Conservation (phyloP, 441 rosid species). For the Macaranga tanarius region DNA sequence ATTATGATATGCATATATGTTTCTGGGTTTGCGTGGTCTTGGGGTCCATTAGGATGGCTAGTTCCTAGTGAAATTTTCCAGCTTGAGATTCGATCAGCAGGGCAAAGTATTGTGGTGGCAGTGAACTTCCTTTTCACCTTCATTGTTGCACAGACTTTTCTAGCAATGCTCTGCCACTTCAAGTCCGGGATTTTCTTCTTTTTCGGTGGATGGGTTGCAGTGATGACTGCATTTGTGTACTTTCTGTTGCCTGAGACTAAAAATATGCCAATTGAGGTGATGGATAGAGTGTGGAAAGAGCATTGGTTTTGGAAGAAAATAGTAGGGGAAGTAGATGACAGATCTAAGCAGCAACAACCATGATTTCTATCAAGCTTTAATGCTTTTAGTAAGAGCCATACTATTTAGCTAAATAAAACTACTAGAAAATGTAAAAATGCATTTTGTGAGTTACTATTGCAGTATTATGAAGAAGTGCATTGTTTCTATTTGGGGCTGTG, state of each 20-base stretch:
- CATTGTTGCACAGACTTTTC: conserved; percentile 47
- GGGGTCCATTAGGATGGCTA: conserved; percentile 71
- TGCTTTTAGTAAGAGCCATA: no score
- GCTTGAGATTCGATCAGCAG: conserved; percentile 61
- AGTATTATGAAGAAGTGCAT: no score
- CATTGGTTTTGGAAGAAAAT: conserved; percentile 65
- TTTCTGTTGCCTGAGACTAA: conserved; percentile 64
- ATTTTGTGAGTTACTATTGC: no score
- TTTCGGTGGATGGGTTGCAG: conserved; percentile 54
- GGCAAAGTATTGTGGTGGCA: conserved; percentile 52
- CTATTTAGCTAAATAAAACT: not conserved
- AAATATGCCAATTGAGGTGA: conserved; percentile 56
- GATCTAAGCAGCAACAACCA: not conserved
- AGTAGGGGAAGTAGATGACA: not conserved
- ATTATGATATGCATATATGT: conserved; percentile 48
- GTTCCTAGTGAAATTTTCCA: conserved; percentile 66
- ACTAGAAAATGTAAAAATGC: not conserved
- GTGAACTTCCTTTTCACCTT: conserved; percentile 54
- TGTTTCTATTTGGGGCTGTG: no score
- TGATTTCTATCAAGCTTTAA: no score
- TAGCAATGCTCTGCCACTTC: conserved; percentile 56
- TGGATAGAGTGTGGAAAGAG: conserved; percentile 34
- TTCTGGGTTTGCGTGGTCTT: conserved; percentile 60
- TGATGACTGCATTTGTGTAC: conserved; percentile 54
- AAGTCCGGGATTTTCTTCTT: conserved; percentile 59